These are phyloP conservation scores for Lyophyllum semitale DNA, from an alignment of 768 basidiomycete species.

Conservation along the genomic window DNA sequence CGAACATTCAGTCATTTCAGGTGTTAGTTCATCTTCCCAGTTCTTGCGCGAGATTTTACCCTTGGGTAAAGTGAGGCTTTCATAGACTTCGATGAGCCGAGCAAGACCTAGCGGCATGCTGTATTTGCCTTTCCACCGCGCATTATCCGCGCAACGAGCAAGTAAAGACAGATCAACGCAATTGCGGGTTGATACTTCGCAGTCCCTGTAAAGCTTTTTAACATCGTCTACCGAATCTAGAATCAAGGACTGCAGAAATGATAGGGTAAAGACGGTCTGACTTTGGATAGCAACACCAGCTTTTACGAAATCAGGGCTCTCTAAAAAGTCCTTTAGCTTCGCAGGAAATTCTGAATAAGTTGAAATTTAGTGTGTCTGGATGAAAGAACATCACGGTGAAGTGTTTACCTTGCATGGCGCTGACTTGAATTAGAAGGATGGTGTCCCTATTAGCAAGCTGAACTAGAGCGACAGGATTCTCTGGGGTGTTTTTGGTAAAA, in stretches of 20 bases:
- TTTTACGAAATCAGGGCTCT: constrained; percentile 57
- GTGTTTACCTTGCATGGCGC: constrained; percentile 50
- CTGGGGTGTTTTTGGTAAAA: constrained; percentile 48
- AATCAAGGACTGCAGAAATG: constrained; percentile 10
- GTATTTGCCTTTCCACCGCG: constrained; percentile 73
- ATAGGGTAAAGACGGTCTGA: constrained; percentile 30
- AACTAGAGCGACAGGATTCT: constrained; percentile 73
- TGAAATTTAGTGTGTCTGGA: no score
- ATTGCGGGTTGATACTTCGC: constrained; percentile 44
- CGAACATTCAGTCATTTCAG: constrained; percentile 62
- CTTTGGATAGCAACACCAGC: constrained; percentile 77
- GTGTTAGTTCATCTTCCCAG: constrained; percentile 58
- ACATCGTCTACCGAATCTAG: constrained; percentile 53
- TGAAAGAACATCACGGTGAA: no score
- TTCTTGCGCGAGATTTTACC: constrained; percentile 65
- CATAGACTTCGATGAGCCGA: constrained; percentile 63
- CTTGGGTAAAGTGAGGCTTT: constrained; percentile 53
- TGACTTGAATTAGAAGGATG: constrained; percentile 68
- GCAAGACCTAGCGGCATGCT: constrained; percentile 61
- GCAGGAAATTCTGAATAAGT: constrained; percentile 58
- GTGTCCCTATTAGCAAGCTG: constrained; percentile 62
- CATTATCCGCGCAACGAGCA: constrained; percentile 70
- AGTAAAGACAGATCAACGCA: constrained; percentile 73
- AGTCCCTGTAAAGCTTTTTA: constrained; percentile 59
- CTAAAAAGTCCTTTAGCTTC: constrained; percentile 52